These are phyloP conservation scores for Acanthamoeba lenticulata DNA, from an alignment of 208 protist genomes.

Conservation along the genomic window DNA sequence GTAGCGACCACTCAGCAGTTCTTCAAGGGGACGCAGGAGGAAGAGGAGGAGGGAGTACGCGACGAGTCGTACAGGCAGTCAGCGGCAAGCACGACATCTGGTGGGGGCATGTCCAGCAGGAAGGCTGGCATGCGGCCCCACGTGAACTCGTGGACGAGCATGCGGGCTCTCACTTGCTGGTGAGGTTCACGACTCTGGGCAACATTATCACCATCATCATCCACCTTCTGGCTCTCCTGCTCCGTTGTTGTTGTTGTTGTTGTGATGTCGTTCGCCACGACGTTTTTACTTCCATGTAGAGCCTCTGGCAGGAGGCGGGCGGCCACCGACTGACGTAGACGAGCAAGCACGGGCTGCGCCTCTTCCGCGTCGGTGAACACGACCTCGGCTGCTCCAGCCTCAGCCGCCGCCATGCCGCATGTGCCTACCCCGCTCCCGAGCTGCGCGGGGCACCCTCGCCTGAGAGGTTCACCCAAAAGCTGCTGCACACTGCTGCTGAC, in stretches of 20 bases:
- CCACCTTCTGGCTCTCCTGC: not conserved
- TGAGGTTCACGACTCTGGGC: too few species aligned
- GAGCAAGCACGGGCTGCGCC: not conserved
- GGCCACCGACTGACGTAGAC: not conserved
- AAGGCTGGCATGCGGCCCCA: not conserved
- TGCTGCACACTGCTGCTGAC: not conserved
- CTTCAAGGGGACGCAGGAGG: not conserved
- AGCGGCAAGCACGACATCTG: not conserved
- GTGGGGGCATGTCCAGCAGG: not conserved
- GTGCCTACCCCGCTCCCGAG: not conserved
- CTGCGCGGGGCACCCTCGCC: not conserved
- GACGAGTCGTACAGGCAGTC: constrained; percentile 6
- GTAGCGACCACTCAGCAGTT: not conserved
- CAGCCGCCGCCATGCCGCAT: not conserved
- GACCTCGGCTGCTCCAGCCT: not conserved
- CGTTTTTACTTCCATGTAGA: not conserved
- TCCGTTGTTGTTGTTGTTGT: not conserved
- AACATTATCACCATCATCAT: constrained; percentile 32
- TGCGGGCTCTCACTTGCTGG: not conserved
- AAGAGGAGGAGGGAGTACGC: not conserved
- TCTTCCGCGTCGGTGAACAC: constrained; percentile 1
- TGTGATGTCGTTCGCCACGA: not conserved
- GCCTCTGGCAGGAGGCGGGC: not conserved
- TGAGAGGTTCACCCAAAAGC: not conserved
- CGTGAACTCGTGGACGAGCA: not conserved